A percentile compares a stretch with the other conserved stretches of the same genome.
Evolutionary conservation across 2,329 filamentous ascomycete genomes (phyloP).

Genomic region (Plenodomus biglobosus): DNA sequence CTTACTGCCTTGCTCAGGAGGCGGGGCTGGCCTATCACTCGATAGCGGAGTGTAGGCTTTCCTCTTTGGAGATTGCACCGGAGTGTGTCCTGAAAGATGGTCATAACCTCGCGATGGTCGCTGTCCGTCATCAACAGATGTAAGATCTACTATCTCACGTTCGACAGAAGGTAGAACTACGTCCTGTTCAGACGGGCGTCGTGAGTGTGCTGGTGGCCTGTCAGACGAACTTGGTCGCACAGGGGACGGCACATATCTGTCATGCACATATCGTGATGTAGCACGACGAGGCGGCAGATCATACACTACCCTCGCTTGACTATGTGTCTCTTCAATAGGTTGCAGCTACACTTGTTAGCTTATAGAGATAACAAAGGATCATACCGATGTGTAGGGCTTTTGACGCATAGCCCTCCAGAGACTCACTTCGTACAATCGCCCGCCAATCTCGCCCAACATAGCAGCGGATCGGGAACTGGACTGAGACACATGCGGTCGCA

Average conservation of each 20-base stretch:
- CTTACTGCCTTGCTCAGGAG: conserved; percentile 11
- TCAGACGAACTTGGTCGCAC: conserved; percentile 12
- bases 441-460: conserved; percentile 29
- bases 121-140: conserved; percentile 9
- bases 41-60: conserved; percentile 14
- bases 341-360: conserved; percentile 35
- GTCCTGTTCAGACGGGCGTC: conserved; percentile 36
- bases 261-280: conserved; percentile 12
- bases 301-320: conserved; percentile 18
- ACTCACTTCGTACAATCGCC: conserved; percentile 42
- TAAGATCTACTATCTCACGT: conserved; percentile 25
- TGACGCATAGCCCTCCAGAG: conserved; percentile 10
- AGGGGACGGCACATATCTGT: conserved; percentile 15
- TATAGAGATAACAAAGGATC: conserved; percentile 1
- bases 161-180: conserved; percentile 40
- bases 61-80: conserved; percentile 20
- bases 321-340: conserved; percentile 25
- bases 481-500: conserved; percentile 11
- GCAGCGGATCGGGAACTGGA: conserved; percentile 14
- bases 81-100: conserved; percentile 6
- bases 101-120: conserved; percentile 9
- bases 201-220: conserved; percentile 16
- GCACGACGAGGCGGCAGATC: conserved; percentile 9
- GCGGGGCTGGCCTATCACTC: conserved; percentile 8
- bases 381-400: conserved; percentile 16